Evolutionary conservation across 495 filamentous ascomycete species (phyloP), one percentile per base, ranked within the genome.

Genomic region (Poronia punctata): DNA sequence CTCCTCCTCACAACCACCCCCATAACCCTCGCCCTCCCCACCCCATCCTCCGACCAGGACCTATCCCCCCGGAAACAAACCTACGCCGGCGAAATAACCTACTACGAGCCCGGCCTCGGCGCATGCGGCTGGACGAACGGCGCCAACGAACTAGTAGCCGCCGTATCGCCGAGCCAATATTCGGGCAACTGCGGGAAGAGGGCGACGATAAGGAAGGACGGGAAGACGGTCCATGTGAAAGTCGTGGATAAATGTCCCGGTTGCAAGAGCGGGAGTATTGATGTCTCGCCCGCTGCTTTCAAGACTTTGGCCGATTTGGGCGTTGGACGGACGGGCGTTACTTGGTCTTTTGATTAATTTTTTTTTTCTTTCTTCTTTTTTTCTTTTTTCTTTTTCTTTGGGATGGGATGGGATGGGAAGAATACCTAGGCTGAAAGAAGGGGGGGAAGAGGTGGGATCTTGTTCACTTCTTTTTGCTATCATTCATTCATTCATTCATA

Each of bases 221-320:
- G 80, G 55, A 75, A 74, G 59, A 73, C 73, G 17, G 50, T 54
- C 37, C 64, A 47, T 5, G 82, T 75, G 17, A 73, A 47, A n/a
- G 75, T 86, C 33, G 75, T 76, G 27, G 84, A 89, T 72, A 84
- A 85, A 69, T 89, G 84, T 73, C 73, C 75, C 58, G 75, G 73
- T 46, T 88, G 84, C 56, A 54, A 49, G 0, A 46, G 25, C 11
- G 53, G 53, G 20, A 43, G 56, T 19, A 67, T 77, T 38, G 72
- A 77, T 46, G 67, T 69, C 22, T 66, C 66, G 37, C 55, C 67
- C 38, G 51, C 61, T 37, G 65, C 65, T 24, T 77, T 76, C 52
- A 3, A 40, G 21, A 53, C 63, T 23, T 58, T 77, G 21, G 62
- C 49, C 12, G 29, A 41, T 20, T 45, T 66, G 14, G 49, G 40